Evolutionary conservation across 2,329 filamentous ascomycete genomes (phyloP), one percentile per base, ranked within the genome.

Genomic region (Aspergillus vadensis): DNA sequence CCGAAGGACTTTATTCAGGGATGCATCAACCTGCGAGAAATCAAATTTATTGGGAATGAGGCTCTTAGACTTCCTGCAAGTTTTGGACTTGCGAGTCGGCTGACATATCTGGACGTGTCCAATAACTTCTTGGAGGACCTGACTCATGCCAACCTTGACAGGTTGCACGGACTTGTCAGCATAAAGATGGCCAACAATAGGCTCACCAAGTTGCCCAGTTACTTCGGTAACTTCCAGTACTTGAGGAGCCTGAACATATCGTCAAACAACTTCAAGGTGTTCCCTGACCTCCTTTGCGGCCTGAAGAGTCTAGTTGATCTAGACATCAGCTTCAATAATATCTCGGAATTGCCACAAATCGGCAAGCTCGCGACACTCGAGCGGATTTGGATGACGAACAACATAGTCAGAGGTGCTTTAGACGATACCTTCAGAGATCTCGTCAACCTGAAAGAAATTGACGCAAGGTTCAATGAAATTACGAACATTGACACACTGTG

Each of bases 1-100:
- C 95, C 95, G 0, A 92, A 92, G 71, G 95, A 99, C 76, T 99
- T 99, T 73, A 93, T 99, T 58, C 92, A 96, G 74, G 91, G 91
- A 27, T 99, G 95, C 78, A 88, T 89, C 67, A 92, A 94, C 70
- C 81, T 99, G 19, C 88, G 94, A 54, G 95, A 99, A 74, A 95
- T 99, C 82, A 97, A 96, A 72, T 99, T 90, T 76, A 92, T 91
- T 68, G 94, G 92, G 72, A 98, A 98, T 70, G 95, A 99, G 75
- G 91, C 93, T 2, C 88, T 91, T 75, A 89, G 89, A 69, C 80
- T 99, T 23, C 95, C 95, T 4, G 85, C 88, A 6, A 97, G 93
- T 74, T 83, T 99, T 56, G 88, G 90, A 65, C 83, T 93, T 67
- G 94, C 95, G 25, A 88, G 82, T 65, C 88, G 88, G 63, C 82